Percentiles rank a stretch among this genome's conserved stretches.
phyloP scores from a whole-genome alignment of 2,329 filamentous ascomycete species.

The Verticillium nubilum region DNA sequence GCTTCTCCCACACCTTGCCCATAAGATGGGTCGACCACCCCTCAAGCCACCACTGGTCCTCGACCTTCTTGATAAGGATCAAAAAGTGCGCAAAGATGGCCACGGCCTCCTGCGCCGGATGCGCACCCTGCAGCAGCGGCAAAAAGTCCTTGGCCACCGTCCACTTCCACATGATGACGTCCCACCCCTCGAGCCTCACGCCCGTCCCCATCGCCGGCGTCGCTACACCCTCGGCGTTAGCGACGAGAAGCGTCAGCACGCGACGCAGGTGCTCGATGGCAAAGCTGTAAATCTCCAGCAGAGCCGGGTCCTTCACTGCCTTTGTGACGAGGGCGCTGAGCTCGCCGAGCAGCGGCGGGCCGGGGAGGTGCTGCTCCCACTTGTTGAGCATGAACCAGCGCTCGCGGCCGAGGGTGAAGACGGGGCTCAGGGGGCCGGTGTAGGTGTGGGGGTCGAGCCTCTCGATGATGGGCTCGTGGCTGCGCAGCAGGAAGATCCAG shows the following conservation, averaged over 20 bases:
- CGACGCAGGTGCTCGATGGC: slow-evolving; percentile 15
- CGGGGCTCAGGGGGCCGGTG: slow-evolving; percentile 10
- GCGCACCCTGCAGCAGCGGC: slow-evolving; percentile 21
- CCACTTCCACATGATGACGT: slow-evolving; percentile 35
- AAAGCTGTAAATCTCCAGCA: slow-evolving; percentile 13
- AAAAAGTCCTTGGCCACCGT: slow-evolving; percentile 27
- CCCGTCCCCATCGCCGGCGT: background rate
- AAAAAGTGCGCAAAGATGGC: slow-evolving; percentile 29
- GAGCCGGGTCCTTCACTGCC: slow-evolving; percentile 11
- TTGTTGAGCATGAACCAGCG: slow-evolving; percentile 14
- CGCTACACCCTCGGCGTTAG: background rate
- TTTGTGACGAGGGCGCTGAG: slow-evolving; percentile 14
- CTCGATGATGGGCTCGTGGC: slow-evolving; percentile 18
- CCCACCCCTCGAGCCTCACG: slow-evolving; percentile 24
- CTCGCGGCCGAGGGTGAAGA: slow-evolving; percentile 17
- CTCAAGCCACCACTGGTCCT: slow-evolving; percentile 29
- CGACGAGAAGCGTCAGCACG: slow-evolving; percentile 10
- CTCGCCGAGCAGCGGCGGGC: slow-evolving; percentile 13
- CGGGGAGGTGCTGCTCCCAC: slow-evolving; percentile 1
- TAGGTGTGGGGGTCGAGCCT: slow-evolving; percentile 13
- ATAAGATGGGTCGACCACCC: slow-evolving; percentile 29
- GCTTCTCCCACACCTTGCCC: slow-evolving; percentile 19
- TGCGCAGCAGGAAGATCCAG: slow-evolving; percentile 25
- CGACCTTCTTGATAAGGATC: slow-evolving; percentile 23
- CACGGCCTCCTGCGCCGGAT: slow-evolving; percentile 22